phyloP scores from a whole-genome alignment of 306 rosid species.

The Fagus sylvatica region DNA sequence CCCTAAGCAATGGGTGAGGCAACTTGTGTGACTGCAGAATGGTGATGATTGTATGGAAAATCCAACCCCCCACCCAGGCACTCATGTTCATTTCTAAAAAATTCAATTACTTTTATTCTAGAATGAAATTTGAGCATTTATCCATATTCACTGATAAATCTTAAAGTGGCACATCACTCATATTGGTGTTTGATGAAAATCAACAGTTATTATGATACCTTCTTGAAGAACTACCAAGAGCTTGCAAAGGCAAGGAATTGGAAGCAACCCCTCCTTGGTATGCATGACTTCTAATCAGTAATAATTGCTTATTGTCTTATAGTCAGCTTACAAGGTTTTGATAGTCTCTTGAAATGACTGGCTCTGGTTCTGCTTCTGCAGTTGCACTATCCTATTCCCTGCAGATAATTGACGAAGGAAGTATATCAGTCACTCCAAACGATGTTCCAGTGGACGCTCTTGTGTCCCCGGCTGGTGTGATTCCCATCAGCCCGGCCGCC shows the following conservation, averaged over 20 bases:
- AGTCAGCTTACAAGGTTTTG: slow-evolving; percentile 7
- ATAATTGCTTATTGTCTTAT: slow-evolving; percentile 16
- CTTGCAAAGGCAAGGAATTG: slow-evolving; percentile 68
- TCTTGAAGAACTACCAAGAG: slow-evolving; percentile 73
- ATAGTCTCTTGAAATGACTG: slow-evolving; percentile 8
- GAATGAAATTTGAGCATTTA: background rate
- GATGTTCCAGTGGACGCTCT: slow-evolving; percentile 80
- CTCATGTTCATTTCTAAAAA: slow-evolving; percentile 15
- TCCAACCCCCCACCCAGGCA: background rate
- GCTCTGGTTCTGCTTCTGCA: slow-evolving; percentile 52
- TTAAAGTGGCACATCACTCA: background rate
- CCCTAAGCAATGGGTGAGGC: slow-evolving; percentile 1
- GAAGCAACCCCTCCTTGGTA: slow-evolving; percentile 90
- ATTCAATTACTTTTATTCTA: background rate
- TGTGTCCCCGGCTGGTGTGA: slow-evolving; percentile 73
- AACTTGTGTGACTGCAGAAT: background rate
- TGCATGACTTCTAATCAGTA: slow-evolving; percentile 16
- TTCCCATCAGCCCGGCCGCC: slow-evolving; percentile 73
- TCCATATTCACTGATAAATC: background rate
- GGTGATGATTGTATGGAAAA: slow-evolving; percentile 1
- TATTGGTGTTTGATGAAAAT: background rate
- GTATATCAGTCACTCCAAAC: slow-evolving; percentile 60
- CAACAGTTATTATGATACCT: slow-evolving; percentile 82
- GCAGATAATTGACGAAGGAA: slow-evolving; percentile 83
- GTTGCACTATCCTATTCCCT: slow-evolving; percentile 80